Evolutionary conservation across 2,329 filamentous ascomycete species (phyloP).

Genomic region (Colletotrichum sp.): DNA sequence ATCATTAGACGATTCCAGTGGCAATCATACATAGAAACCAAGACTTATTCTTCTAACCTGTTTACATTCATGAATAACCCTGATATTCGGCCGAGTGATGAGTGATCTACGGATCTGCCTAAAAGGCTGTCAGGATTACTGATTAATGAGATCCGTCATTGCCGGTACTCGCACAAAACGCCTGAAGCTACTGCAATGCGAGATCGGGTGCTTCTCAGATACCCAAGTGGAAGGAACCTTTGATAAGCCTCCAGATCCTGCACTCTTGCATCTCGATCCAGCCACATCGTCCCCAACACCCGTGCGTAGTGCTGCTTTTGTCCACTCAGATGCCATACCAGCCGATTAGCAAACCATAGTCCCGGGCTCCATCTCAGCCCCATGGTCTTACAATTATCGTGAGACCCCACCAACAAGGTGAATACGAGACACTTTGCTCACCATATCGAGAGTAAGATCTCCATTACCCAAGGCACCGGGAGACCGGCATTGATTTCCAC

Average conservation of each 20-base stretch:
- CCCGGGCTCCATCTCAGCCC: neutral
- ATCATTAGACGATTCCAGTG: neutral
- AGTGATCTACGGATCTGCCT: neutral
- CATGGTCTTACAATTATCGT: neutral
- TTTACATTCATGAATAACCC: neutral
- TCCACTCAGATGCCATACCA: neutral
- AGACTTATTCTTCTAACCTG: neutral
- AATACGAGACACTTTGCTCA: neutral
- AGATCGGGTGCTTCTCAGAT: neutral
- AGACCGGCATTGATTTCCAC: neutral
- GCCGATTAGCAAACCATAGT: neutral
- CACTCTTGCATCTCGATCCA: constrained; percentile 18
- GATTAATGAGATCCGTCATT: neutral
- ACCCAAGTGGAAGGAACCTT: neutral
- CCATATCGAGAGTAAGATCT: neutral
- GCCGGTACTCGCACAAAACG: neutral
- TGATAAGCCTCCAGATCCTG: constrained; percentile 7
- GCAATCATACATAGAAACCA: neutral
- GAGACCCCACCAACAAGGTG: neutral
- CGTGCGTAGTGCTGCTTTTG: neutral
- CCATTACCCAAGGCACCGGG: neutral
- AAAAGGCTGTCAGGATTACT: neutral
- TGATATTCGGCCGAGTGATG: neutral
- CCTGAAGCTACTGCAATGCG: neutral
- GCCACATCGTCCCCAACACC: neutral